A percentile compares a stretch with the other conserved stretches of the same genome.
These are phyloP conservation scores for Calonectria pauciramosa DNA, from an alignment of 2,329 filamentous ascomycete species.

Conservation along the genomic window DNA sequence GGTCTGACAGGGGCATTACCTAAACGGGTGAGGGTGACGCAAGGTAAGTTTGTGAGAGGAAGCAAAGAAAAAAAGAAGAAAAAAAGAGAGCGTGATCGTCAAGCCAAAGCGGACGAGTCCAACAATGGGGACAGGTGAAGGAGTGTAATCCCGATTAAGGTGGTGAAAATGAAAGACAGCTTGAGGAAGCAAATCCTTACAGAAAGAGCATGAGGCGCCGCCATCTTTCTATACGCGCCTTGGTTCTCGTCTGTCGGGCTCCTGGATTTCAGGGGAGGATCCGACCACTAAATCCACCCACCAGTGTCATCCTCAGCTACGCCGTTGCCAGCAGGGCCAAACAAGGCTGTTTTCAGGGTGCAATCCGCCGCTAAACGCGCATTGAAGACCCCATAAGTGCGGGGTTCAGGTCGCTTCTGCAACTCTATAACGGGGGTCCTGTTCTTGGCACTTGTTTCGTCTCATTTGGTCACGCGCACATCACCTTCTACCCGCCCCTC, in stretches of 20 bases:
- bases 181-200: not conserved
- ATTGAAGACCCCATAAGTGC: not conserved
- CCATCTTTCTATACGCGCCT: not conserved
- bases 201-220: not conserved
- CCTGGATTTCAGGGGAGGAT: not conserved
- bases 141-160: not conserved
- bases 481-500: not conserved
- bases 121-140: not conserved
- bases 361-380: not conserved
- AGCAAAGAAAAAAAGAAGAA: not conserved
- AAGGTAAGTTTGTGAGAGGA: not conserved
- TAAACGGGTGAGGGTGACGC: not conserved
- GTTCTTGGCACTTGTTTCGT: not conserved
- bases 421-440: not conserved
- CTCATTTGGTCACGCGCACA: not conserved
- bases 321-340: not conserved
- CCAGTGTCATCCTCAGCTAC: conserved; percentile 13
- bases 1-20: conserved; percentile 1
- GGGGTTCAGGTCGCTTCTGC: not conserved
- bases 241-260: not conserved
- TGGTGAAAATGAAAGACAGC: not conserved
- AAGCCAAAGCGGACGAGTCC: not conserved
- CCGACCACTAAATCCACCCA: not conserved
- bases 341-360: not conserved
- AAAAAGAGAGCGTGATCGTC: not conserved